Conservation (phyloP, 2,329 filamentous ascomycete genomes). For the Ploettnerulaceae sp. region DNA sequence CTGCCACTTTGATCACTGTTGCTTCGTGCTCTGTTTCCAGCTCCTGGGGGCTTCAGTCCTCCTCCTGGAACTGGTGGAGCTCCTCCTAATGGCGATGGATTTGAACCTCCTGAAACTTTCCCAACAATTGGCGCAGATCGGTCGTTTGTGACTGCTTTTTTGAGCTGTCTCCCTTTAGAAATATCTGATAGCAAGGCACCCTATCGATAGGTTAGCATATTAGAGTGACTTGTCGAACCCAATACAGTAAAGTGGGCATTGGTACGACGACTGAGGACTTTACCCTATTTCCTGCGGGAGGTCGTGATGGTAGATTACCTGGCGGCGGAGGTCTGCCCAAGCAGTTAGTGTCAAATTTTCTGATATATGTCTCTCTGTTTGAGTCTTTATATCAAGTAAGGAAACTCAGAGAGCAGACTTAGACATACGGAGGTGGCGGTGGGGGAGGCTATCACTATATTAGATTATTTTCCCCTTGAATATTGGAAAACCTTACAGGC, state of each 20-base stretch:
- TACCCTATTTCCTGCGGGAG: conserved; percentile 60
- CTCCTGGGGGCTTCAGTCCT: conserved; percentile 66
- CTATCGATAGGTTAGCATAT: conserved; percentile 43
- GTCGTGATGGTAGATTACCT: conserved; percentile 49
- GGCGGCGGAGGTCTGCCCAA: conserved; percentile 55
- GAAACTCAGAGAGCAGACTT: background rate
- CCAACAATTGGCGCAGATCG: conserved; percentile 74
- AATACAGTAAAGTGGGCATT: conserved; percentile 19
- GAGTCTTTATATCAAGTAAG: too few relatives aligned
- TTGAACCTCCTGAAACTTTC: conserved; percentile 49
- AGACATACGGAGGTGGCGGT: conserved; percentile 50
- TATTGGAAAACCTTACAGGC: background rate
- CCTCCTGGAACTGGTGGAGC: conserved; percentile 76
- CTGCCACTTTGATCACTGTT: conserved; percentile 69
- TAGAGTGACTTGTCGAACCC: conserved; percentile 22
- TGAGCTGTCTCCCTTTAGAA: conserved; percentile 70
- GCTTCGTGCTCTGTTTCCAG: conserved; percentile 65
- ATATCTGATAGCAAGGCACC: conserved; percentile 86
- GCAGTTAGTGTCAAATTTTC: background rate
- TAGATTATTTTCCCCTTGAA: conserved; percentile 31
- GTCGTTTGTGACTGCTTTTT: conserved; percentile 87
- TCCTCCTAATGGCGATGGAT: conserved; percentile 61
- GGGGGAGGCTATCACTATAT: conserved; percentile 34
- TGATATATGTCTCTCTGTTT: too few relatives aligned
- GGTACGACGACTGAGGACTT: conserved; percentile 34